Evolutionary conservation across 2,329 filamentous ascomycete genomes (phyloP), one percentile per base, ranked within the genome.

Genomic region (Xylariales sp.): DNA sequence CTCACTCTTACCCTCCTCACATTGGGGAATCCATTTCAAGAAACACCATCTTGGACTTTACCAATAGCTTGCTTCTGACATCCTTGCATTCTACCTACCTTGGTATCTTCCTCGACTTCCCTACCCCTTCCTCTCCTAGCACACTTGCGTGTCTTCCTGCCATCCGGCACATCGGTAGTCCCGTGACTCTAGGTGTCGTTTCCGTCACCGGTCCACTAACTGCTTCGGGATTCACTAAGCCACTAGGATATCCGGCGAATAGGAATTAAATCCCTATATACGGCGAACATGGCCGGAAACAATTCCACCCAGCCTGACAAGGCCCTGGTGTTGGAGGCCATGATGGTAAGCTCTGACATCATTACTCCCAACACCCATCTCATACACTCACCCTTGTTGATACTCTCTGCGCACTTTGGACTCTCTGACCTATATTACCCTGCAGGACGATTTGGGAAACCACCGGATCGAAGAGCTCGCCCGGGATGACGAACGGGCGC

Each of bases 361-460:
- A 12, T 34, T 12, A 43, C 28, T 61, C 18, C 12, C 12, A 16
- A 30, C 45, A 36, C 12, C 36, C 4, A 41, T 3, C 12, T 30
- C 41, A 50, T 32, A 34, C 2, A 12, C 9, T 12, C 1, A 12
- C 3, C 5, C n/a, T 4, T 12, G 28, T 34, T 28, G 14, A 12
- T 10, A 2, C 8, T 3, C 14, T 48, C n/a, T 34, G 18, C 36
- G 14, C n/a, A 49, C 52, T 48, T 54, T 52, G 28, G 45, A 39
- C 6, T 45, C 18, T 34, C 50, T 69, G 48, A 58, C 30, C 28
- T 58, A 39, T 39, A 39, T 18, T 49, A 16, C 14, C n/a, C 10
- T 28, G 54, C 48, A 76, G 74, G 46, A 43, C 9, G 73, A 76
- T 28, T 63, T 76, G 1, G 74, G 74, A 5, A 65, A 68, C 48